Evolutionary conservation across 139 green algal species (phyloP), one percentile per base, ranked within the genome.

Genomic region (Bryopsis sp.): DNA sequence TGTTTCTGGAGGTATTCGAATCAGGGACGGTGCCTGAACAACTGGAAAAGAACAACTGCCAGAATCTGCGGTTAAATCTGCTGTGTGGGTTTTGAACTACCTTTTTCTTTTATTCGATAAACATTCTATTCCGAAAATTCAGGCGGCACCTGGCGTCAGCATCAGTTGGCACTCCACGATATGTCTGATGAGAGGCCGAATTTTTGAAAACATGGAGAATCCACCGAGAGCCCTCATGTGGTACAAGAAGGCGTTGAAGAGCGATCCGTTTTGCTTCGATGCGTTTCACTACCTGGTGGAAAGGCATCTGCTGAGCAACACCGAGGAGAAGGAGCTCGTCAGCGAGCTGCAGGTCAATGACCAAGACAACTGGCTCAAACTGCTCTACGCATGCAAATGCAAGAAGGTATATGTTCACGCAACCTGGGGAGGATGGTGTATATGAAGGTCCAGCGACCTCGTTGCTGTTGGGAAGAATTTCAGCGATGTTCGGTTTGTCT

Each of bases 181-280:
- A 11, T 92, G 79, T 68, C 72, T 94, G 43, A 79, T 98, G 67
- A 76, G 91, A 0, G 93, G 80, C 3, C 77, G 77, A 1, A 87
- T 81, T 0, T 92, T 90, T 62, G 82, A 95, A 24, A 85, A 85
- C 1, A 69, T 94, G 74, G 88, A 97, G 29, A 97, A 97, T 72
- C 77, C 81, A 24, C 47, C 67, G 0, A 67, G 77, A 0, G 88
- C 84, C 1, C 66, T 84, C 1, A 43, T 69, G 6, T 87, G 83
- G 78, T 86, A 85, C 67, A 73, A 62, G 24, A 43, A 67, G 24
- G 89, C 91, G 2, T 70, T 97, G 35, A 57, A 73, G 71, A 67
- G 39, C 22, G 93, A 98, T 76, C 81, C 93, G 1, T 96, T 90
- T 72, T 97, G 92, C 75, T 90, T 91, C 47, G 93, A 98, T 73